phyloP scores from a whole-genome alignment of 2,329 filamentous ascomycete species.

The Simplicillium sp. region DNA sequence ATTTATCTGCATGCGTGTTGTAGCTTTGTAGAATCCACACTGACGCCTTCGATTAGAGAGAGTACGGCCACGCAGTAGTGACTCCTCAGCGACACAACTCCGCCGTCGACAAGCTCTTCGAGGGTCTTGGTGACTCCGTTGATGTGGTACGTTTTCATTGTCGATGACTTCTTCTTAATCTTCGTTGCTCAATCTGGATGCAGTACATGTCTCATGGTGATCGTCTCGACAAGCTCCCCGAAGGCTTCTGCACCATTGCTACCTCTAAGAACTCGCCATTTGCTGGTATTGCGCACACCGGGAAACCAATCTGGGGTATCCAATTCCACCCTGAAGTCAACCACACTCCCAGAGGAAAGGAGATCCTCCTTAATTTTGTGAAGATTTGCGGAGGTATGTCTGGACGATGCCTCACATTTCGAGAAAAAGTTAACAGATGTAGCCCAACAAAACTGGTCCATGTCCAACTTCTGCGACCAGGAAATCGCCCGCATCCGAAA shows the following conservation, averaged over 20 bases:
- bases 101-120: conserved; percentile 72
- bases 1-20: conserved; percentile 26
- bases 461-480: conserved; percentile 72
- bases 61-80: conserved; percentile 64
- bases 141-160: conserved; percentile 24
- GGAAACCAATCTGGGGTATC: conserved; percentile 59
- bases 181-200: not conserved
- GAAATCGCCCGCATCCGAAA: conserved; percentile 74
- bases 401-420: too few species aligned
- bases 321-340: conserved; percentile 83
- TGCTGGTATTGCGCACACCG: conserved; percentile 67
- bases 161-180: too few species aligned
- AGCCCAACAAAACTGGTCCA: conserved; percentile 70
- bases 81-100: conserved; percentile 46
- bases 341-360: conserved; percentile 53
- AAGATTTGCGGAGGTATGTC: conserved; percentile 31
- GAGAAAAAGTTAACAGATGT: conserved; percentile 38
- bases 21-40: conserved; percentile 6
- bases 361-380: conserved; percentile 74
- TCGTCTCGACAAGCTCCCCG: conserved; percentile 67
- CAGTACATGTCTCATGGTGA: conserved; percentile 32
- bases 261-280: conserved; percentile 67
- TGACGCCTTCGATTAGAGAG: conserved; percentile 16
- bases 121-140: conserved; percentile 60
- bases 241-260: conserved; percentile 64